phyloP scores from a whole-genome alignment of 371 early-diverging fungal genomes.

The Enterocytospora artemiae region DNA sequence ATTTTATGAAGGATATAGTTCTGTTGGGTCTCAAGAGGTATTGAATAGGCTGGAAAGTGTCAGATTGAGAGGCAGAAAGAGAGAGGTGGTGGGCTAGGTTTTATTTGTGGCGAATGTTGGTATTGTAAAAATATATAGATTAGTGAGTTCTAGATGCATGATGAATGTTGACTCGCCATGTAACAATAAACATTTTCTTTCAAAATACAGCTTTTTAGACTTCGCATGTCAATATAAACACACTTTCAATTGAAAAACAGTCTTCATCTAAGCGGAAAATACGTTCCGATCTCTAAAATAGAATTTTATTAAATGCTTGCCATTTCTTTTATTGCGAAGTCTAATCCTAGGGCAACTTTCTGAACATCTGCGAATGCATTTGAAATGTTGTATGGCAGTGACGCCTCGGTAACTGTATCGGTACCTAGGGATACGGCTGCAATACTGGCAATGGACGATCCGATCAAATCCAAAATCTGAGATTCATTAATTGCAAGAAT shows the following conservation, averaged over 20 bases:
- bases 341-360: conserved; percentile 70
- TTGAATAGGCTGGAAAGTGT: conserved; percentile 41
- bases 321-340: conserved; percentile 59
- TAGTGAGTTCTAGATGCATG: no score
- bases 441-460: conserved; percentile 69
- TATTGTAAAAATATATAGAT: no score
- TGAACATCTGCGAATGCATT: conserved; percentile 49
- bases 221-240: no score
- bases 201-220: no score
- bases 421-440: conserved; percentile 83
- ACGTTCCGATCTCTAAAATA: no score
- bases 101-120: no score
- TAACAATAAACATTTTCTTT: no score
- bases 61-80: conserved; percentile 51
- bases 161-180: no score
- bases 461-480: conserved; percentile 67
- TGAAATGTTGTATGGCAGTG: conserved; percentile 72
- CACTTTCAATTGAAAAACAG: no score
- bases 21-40: conserved; percentile 6
- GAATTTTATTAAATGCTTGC: background rate
- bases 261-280: no score
- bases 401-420: conserved; percentile 80
- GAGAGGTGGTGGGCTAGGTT: conserved; percentile 10
- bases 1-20: conserved; percentile 37
- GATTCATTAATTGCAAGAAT: conserved; percentile 83